These are phyloP conservation scores for Madurella fahalii DNA, from an alignment of 2,329 filamentous ascomycete species.

Conservation along the genomic window DNA sequence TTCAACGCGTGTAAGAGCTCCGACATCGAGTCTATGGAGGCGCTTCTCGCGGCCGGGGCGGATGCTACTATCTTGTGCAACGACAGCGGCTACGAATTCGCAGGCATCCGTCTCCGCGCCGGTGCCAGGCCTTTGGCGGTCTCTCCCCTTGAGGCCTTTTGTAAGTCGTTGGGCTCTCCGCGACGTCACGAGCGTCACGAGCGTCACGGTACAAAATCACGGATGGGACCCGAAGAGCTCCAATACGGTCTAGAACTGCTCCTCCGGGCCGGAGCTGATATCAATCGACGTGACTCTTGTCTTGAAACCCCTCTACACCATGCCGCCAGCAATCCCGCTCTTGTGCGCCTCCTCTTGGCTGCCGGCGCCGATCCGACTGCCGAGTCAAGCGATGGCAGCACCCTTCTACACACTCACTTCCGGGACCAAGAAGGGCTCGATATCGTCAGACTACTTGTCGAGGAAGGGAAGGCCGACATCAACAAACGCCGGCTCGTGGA, in stretches of 20 bases:
- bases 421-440: constrained; percentile 5
- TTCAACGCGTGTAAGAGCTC: constrained; percentile 17
- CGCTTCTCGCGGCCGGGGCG: constrained; percentile 13
- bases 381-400: constrained; percentile 15
- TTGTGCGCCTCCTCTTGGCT: constrained; percentile 27
- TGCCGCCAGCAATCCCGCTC: constrained; percentile 15
- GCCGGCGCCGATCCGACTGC: constrained; percentile 31
- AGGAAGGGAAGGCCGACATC: constrained; percentile 24
- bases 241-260: constrained; percentile 4
- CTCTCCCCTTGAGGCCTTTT: constrained; percentile 4
- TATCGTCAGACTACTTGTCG: constrained; percentile 24
- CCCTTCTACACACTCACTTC: constrained; percentile 12
- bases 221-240: constrained; percentile 10
- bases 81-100: background rate
- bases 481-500: constrained; percentile 19
- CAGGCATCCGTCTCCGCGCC: background rate
- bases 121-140: too few relatives aligned
- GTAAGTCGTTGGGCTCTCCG: background rate
- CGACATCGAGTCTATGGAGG: constrained; percentile 13
- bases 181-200: too few relatives aligned
- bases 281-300: constrained; percentile 1
- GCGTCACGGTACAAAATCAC: constrained; percentile 18
- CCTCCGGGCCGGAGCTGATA: constrained; percentile 4
- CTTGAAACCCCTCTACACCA: constrained; percentile 24
- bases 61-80: constrained; percentile 7